Conservation (phyloP, 148 eudicot species). For the Agrostemma githago region DNA sequence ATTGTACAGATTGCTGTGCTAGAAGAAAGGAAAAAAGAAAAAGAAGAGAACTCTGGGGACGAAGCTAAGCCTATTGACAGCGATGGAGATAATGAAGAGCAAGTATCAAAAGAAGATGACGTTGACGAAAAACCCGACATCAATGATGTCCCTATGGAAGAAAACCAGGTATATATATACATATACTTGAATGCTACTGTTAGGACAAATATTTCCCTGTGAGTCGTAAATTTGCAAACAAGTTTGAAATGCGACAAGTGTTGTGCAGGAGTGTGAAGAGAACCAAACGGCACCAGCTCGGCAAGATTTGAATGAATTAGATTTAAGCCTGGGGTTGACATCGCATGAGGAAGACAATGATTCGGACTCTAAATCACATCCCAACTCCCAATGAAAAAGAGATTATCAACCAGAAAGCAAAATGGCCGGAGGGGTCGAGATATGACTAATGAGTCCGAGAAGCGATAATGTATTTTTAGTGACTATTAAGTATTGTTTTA, state of each 20-base stretch:
- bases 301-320: slow-evolving; percentile 76
- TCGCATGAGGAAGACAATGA: slow-evolving; percentile 49
- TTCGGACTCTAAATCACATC: slow-evolving; percentile 33
- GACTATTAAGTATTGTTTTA: slow-evolving; percentile 7
- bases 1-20: not conserved
- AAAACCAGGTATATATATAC: slow-evolving; percentile 46
- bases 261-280: slow-evolving; percentile 43
- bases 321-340: slow-evolving; percentile 59
- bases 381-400: slow-evolving; percentile 9
- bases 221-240: not conserved
- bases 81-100: slow-evolving; percentile 29
- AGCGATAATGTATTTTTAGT: slow-evolving; percentile 8
- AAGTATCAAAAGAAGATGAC: slow-evolving; percentile 38
- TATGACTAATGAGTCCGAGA: slow-evolving; percentile 12
- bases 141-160: slow-evolving; percentile 83
- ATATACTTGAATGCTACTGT: not conserved
- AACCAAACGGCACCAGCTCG: slow-evolving; percentile 34
- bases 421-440: slow-evolving; percentile 3
- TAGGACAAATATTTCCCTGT: not conserved
- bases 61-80: slow-evolving; percentile 45
- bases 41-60: slow-evolving; percentile 53
- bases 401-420: slow-evolving; percentile 24
- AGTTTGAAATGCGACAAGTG: not conserved
- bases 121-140: slow-evolving; percentile 69
- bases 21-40: slow-evolving; percentile 71